Conservation (phyloP, 2,329 filamentous ascomycete species). For the Bisporella sp. region DNA sequence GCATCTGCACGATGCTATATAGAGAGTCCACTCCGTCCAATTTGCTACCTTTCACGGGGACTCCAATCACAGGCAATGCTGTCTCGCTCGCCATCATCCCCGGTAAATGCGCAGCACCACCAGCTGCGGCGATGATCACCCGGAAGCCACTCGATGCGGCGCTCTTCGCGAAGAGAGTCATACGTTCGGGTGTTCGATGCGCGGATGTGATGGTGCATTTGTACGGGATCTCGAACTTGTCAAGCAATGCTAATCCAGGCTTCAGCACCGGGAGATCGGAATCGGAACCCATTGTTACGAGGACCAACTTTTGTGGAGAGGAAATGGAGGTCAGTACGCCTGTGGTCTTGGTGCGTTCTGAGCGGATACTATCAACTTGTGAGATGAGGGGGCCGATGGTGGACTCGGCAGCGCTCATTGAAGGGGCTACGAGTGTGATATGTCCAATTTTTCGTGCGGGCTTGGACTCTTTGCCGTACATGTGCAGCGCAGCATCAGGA, state of each 20-base stretch:
- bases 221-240: conserved; percentile 63
- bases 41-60: conserved; percentile 68
- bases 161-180: conserved; percentile 53
- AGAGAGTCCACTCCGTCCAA: conserved; percentile 67
- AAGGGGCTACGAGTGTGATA: conserved; percentile 69
- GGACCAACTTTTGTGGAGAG: conserved; percentile 48
- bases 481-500: conserved; percentile 62
- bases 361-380: conserved; percentile 51
- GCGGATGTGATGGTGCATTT: conserved; percentile 73
- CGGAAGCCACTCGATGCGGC: conserved; percentile 21
- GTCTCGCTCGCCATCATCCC: conserved; percentile 72
- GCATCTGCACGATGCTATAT: conserved; percentile 72
- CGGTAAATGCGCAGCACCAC: conserved; percentile 67
- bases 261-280: conserved; percentile 68
- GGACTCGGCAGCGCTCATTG: conserved; percentile 59
- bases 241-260: conserved; percentile 42
- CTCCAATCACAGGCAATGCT: conserved; percentile 67
- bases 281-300: conserved; percentile 76
- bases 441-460: conserved; percentile 94
- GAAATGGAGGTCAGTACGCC: conserved; percentile 30
- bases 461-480: conserved; percentile 85
- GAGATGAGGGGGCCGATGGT: conserved; percentile 65
- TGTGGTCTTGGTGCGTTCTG: conserved; percentile 39
- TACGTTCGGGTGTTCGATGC: conserved; percentile 64
- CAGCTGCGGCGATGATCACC: conserved; percentile 50